Evolutionary conservation across 2,329 filamentous ascomycete species (phyloP).

Genomic region (Dactylellina cionopaga): DNA sequence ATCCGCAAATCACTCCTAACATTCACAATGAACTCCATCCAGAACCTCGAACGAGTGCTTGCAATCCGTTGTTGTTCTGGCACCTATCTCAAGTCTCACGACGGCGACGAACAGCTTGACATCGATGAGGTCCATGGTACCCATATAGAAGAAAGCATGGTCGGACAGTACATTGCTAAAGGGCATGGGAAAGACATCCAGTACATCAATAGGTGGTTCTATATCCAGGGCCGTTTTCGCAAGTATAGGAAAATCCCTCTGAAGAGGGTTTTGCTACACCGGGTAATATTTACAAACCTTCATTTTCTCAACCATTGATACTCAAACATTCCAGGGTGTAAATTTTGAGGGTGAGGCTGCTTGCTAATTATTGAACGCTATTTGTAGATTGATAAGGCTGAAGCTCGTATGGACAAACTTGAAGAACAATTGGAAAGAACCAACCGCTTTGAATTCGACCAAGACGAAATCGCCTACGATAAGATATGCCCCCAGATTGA

Average conservation of each 20-base stretch:
- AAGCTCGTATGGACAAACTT: constrained; percentile 21
- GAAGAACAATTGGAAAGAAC: not conserved
- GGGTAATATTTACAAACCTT: not conserved
- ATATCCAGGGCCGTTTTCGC: constrained; percentile 3
- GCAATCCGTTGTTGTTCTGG: constrained; percentile 6
- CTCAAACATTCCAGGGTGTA: no score
- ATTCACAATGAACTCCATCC: constrained; percentile 5
- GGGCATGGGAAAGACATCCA: constrained; percentile 22
- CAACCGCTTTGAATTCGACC: not conserved
- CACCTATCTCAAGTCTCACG: not conserved
- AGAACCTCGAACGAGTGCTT: constrained; percentile 16
- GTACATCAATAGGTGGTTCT: constrained; percentile 26
- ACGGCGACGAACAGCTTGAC: not conserved
- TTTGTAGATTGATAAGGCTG: not conserved
- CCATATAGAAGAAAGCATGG: not conserved
- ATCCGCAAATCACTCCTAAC: no score
- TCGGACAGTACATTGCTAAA: not conserved
- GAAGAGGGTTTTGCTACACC: not conserved
- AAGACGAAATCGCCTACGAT: not conserved
- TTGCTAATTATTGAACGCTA: no score
- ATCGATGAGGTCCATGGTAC: constrained; percentile 12
- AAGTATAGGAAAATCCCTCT: not conserved
- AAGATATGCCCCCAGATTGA: constrained; percentile 14
- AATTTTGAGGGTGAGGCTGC: no score
- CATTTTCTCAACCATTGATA: not conserved